Evolutionary conservation across 1,139 yeast genomes (phyloP).

Genomic region (Keqinozyma sinolaborantium): DNA sequence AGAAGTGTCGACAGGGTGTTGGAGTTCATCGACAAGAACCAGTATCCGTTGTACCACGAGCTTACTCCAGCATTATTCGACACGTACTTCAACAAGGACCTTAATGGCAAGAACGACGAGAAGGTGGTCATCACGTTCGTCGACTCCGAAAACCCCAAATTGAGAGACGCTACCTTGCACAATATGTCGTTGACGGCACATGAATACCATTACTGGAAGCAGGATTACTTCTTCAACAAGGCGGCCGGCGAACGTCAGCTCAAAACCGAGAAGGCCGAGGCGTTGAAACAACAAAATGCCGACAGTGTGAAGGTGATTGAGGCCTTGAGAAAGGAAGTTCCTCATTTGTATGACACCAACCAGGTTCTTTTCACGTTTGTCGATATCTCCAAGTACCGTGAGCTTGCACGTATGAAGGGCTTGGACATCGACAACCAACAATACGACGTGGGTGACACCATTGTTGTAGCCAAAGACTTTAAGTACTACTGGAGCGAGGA

Average conservation of each 20-base stretch:
- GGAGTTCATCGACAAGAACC: constrained; percentile 44
- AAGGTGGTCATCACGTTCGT: constrained; percentile 54
- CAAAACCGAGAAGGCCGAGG: constrained; percentile 40
- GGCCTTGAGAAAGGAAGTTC: constrained; percentile 48
- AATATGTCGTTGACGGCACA: constrained; percentile 50
- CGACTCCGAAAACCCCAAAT: constrained; percentile 38
- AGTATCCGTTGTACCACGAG: constrained; percentile 51
- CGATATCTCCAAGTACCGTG: constrained; percentile 40
- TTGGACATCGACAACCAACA: constrained; percentile 36
- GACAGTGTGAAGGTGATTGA: constrained; percentile 36
- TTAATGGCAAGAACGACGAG: constrained; percentile 17
- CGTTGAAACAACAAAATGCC: constrained; percentile 41
- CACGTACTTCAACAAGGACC: constrained; percentile 30
- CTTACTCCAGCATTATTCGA: constrained; percentile 38
- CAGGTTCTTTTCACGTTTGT: constrained; percentile 49
- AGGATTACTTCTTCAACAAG: constrained; percentile 39
- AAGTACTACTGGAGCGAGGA: constrained; percentile 32
- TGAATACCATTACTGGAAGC: constrained; percentile 46
- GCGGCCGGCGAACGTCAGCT: constrained; percentile 33
- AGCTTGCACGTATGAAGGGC: constrained; percentile 30
- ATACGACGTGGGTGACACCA: constrained; percentile 42
- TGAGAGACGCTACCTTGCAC: constrained; percentile 34
- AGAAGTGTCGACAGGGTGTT: constrained; percentile 47
- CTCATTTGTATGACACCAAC: constrained; percentile 40
- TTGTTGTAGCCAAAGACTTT: constrained; percentile 30